Base-by-base conservation (phyloP, 345 rosid genomes). In the Anacardium occidentale region DNA sequence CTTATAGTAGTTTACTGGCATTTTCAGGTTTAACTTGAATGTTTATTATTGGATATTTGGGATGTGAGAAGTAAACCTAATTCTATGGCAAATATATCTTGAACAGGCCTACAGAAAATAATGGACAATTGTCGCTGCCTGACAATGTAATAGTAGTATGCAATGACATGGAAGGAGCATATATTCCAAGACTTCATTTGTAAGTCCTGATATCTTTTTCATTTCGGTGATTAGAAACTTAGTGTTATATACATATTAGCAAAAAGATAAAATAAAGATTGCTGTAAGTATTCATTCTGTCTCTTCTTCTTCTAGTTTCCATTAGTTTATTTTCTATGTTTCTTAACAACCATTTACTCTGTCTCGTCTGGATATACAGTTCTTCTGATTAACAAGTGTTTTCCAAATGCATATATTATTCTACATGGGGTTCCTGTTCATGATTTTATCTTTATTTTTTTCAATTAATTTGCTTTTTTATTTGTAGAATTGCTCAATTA, bases 81-180 rank as follows among this genome's bases (percentile, higher is more conserved):
- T 71, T 9, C 12, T 24, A 9, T 73, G 34, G 50, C 63, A 62
- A 50, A 65, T 54, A 59, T 76, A 29, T 61, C 66, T 79, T 78
- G 74, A 72, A 76, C 88, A 95, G 98, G 78, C 81, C 87, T 55
- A 59, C 53, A 42, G 80, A 82, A 76, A 84, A 81, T 74, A 70
- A 24, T 44, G 82, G 84, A 52, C 76, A 80, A 74, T 42, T 79
- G 69, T 71, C 74, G 72, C 80, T 73, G 48, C 86, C 89, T 66
- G 86, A 88, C 78, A 83, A 85, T 76, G 62, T 95, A 69, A 76
- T 85, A 73, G 99, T 95, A 56, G 86, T 91, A 65, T 95, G 98
- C 92, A 92, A 95, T 76, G 91, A 97, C 71, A 79, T 95, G 93
- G 98, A 95, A 82, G 99, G 99, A 70, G 83, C 83, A 32, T 95